Percentiles rank a stretch among this genome's conserved stretches.
phyloP scores from a whole-genome alignment of 1,139 yeast genomes.

The Spathaspora jeffriesii region DNA sequence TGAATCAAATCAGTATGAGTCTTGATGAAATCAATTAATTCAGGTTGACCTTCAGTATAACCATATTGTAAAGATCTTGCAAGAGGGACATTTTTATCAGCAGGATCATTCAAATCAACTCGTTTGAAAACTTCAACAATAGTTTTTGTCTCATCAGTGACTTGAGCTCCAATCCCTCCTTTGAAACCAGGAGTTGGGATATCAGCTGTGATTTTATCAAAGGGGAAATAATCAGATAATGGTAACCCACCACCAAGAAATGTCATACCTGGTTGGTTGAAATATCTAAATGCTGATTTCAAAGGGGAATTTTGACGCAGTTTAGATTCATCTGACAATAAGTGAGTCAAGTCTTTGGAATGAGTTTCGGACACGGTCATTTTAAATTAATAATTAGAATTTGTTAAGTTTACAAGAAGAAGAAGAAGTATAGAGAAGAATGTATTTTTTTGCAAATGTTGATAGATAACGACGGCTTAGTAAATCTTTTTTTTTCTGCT shows the following conservation, averaged over 20 bases:
- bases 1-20: slow-evolving; percentile 80
- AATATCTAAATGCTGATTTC: slow-evolving; percentile 82
- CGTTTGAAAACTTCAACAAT: slow-evolving; percentile 46
- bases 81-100: slow-evolving; percentile 63
- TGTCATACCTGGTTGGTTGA: slow-evolving; percentile 70
- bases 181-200: slow-evolving; percentile 78
- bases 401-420: neutral
- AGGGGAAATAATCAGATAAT: slow-evolving; percentile 86
- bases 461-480: neutral
- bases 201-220: slow-evolving; percentile 69
- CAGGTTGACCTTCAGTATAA: slow-evolving; percentile 75
- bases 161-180: slow-evolving; percentile 71
- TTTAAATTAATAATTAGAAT: neutral
- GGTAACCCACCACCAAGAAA: slow-evolving; percentile 98
- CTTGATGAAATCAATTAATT: slow-evolving; percentile 62
- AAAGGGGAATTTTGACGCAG: slow-evolving; percentile 79
- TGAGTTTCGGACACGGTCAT: slow-evolving; percentile 13
- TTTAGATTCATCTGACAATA: slow-evolving; percentile 76
- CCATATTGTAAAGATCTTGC: slow-evolving; percentile 93
- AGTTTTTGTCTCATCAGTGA: slow-evolving; percentile 52
- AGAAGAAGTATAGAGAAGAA: neutral
- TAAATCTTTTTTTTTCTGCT: neutral
- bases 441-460: neutral
- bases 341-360: slow-evolving; percentile 73
- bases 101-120: slow-evolving; percentile 30